Percentiles rank a stretch among this genome's conserved stretches.
These are phyloP conservation scores for Bisporella sp. DNA, from an alignment of 2,329 filamentous ascomycete species.

Conservation along the genomic window DNA sequence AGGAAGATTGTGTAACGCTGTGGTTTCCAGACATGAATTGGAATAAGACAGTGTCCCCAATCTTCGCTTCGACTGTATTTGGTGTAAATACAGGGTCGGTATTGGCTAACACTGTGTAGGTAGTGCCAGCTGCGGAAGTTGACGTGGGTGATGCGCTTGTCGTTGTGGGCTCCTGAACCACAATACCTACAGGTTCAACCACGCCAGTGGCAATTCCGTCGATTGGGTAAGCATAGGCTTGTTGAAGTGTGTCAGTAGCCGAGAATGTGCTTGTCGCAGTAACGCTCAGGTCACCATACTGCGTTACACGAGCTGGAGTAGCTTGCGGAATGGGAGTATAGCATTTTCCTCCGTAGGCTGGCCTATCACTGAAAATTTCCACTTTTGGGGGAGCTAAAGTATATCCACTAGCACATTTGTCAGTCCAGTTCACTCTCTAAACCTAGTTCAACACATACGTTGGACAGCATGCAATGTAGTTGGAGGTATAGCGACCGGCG, in stretches of 20 bases:
- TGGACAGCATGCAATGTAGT: constrained; percentile 23
- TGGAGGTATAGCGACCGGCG: constrained; percentile 14
- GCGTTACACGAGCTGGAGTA: constrained; percentile 10
- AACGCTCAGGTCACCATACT: constrained; percentile 12
- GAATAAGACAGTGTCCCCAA: constrained; percentile 26
- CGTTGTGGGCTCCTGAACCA: background rate
- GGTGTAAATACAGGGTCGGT: constrained; percentile 55
- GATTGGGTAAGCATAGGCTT: constrained; percentile 17
- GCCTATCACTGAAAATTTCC: constrained; percentile 9
- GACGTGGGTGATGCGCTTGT: background rate
- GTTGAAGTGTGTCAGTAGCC: constrained; percentile 10
- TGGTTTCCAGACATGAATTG: constrained; percentile 36
- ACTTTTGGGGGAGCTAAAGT: constrained; percentile 10
- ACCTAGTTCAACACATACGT: constrained; percentile 8
- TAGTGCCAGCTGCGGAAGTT: constrained; percentile 3
- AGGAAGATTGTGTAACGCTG: constrained; percentile 35
- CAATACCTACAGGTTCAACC: background rate
- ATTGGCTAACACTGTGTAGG: constrained; percentile 9
- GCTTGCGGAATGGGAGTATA: constrained; percentile 10
- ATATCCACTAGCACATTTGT: constrained; percentile 8
- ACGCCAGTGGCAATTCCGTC: constrained; percentile 17
- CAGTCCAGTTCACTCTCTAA: no score
- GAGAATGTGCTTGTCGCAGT: constrained; percentile 16
- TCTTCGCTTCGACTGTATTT: constrained; percentile 24
- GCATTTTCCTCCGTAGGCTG: constrained; percentile 20